phyloP scores from a whole-genome alignment of 1,284 basidiomycete genomes.

The Chondrostereum purpureum region DNA sequence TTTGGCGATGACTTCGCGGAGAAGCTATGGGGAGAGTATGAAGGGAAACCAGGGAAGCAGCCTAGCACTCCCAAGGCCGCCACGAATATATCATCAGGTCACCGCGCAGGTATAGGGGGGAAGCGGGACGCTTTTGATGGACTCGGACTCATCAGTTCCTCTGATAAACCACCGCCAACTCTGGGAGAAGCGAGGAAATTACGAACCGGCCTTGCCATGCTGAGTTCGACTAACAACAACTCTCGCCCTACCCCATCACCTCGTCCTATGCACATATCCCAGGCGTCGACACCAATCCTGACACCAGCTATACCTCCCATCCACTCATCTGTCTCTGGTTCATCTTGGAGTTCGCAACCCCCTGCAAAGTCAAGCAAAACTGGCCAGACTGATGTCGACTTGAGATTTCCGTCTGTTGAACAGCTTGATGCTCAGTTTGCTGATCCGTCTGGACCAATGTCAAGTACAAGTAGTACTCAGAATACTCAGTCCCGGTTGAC shows the following conservation, averaged over 20 bases:
- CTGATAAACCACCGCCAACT: conserved; percentile 48
- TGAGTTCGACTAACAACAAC: conserved; percentile 23
- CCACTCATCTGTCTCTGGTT: conserved; percentile 14
- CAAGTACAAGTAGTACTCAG: conserved; percentile 8
- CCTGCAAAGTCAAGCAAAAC: conserved; percentile 20
- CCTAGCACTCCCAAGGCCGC: conserved; percentile 16
- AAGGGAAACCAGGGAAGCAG: conserved; percentile 22
- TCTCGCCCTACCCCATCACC: conserved; percentile 40
- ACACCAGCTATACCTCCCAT: conserved; percentile 21
- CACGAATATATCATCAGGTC: conserved; percentile 21
- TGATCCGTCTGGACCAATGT: conserved; percentile 13
- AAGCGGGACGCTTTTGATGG: conserved; percentile 78
- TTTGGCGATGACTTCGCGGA: conserved; percentile 56
- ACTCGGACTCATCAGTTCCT: conserved; percentile 44
- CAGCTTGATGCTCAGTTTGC: conserved; percentile 64
- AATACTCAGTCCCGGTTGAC: background rate
- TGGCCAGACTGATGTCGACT: conserved; percentile 40
- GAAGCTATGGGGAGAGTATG: conserved; percentile 46
- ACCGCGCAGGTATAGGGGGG: conserved; percentile 23
- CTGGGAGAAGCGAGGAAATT: conserved; percentile 69
- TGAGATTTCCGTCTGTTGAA: conserved; percentile 72
- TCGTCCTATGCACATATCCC: conserved; percentile 33
- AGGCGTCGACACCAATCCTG: conserved; percentile 19
- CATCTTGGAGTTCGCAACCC: conserved; percentile 23
- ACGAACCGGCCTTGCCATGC: conserved; percentile 55